Percentiles rank a stretch among this genome's conserved stretches.
Conservation (phyloP, 2,329 filamentous ascomycete genomes). For the Didymella keratinophila region DNA sequence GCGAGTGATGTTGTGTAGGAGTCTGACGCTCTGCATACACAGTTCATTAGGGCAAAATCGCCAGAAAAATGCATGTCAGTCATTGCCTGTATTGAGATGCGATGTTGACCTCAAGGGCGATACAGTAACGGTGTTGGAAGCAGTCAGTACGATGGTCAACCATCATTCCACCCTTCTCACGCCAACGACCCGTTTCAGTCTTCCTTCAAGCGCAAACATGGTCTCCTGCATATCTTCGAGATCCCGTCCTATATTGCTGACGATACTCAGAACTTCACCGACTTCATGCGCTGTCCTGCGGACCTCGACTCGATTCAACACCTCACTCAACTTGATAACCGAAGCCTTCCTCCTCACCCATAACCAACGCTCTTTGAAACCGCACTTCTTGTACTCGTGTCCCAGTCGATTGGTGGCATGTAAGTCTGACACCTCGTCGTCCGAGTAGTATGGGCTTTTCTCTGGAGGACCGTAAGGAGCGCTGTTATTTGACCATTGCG, state of each 20-base stretch:
- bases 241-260: slow-evolving; percentile 32
- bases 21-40: not conserved
- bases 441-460: slow-evolving; percentile 24
- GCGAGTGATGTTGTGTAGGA: not conserved
- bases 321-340: slow-evolving; percentile 47
- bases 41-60: too few relatives aligned
- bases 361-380: slow-evolving; percentile 44
- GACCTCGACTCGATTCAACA: slow-evolving; percentile 49
- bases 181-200: slow-evolving; percentile 34
- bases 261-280: slow-evolving; percentile 31
- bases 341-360: slow-evolving; percentile 51
- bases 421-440: slow-evolving; percentile 33
- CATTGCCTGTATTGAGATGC: too few relatives aligned
- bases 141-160: too few relatives aligned
- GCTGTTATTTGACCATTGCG: slow-evolving; percentile 24
- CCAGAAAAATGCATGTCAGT: too few relatives aligned
- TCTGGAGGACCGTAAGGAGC: slow-evolving; percentile 10
- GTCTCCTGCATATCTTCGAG: slow-evolving; percentile 27
- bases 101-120: too few relatives aligned
- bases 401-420: slow-evolving; percentile 36
- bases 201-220: slow-evolving; percentile 26
- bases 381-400: slow-evolving; percentile 46
- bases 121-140: too few relatives aligned
- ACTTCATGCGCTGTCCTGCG: slow-evolving; percentile 48
- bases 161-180: slow-evolving; percentile 31